Base-by-base conservation (phyloP, 768 basidiomycete species). In the Lactarius deliciosus region DNA sequence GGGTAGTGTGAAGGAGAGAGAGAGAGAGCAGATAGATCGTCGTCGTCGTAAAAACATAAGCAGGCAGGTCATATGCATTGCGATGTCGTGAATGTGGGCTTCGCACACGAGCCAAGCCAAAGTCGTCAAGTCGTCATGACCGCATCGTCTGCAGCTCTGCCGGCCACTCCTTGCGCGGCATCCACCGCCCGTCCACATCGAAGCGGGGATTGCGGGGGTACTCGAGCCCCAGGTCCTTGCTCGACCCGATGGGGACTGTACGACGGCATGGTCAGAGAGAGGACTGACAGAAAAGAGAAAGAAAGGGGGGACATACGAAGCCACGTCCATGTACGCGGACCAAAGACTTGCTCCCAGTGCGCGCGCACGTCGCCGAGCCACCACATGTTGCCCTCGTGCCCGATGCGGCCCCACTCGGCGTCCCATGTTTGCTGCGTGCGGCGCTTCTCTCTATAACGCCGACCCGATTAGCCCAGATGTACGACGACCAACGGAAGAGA, bases 271-370 rank as follows among this genome's bases (percentile, higher is more conserved):
- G 2, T 20, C 7, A 60, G 9, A n/a, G 3, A 54, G 28, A 16
- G 0, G 36, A 56, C 16, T 5, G 56, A 34, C 8, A 58, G 5
- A 58, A 25, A 4, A 58, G 6, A 58, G 5, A 58, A 22, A 3
- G 40, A n/a, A n/a, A 28, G 25, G 11, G 36, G 69, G 50, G 28
- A 86, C 89, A 83, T 76, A 96, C 94, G 77, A 69, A 95, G 81
- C 94, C 94, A 97, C 45, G 87, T 85, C 75, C 82, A 81, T 63
- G 76, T 75, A 64, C 78, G 83, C 40, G 71, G 76, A 10, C 95
- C 95, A 93, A 98, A 96, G 54, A 90, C 88, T 58, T 85, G 83
- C 70, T 83, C 82, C 94, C 94, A 97, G 69, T 88, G 89, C 53
- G 77, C 79, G 58, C 80, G 75, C 55, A 71, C 66, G 69, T 81